Conservation (phyloP, 2,329 filamentous ascomycete species). For the Emmonsia crescens region DNA sequence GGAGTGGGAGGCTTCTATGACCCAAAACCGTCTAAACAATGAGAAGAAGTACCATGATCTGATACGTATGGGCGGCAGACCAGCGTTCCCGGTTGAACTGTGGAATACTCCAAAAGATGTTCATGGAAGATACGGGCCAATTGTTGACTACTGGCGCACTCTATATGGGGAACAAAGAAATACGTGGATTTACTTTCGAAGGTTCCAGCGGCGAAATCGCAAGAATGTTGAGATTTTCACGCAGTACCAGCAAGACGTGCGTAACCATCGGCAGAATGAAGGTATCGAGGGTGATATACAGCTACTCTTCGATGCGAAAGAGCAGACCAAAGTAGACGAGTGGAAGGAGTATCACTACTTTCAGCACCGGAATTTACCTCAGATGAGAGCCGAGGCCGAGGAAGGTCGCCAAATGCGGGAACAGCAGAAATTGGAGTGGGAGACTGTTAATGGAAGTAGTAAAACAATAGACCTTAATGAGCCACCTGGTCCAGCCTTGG, state of each 20-base stretch:
- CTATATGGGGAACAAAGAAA: background rate
- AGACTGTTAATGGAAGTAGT: background rate
- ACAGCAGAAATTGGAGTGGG: background rate
- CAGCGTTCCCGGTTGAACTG: background rate
- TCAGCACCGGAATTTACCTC: constrained; percentile 2
- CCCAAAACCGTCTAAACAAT: background rate
- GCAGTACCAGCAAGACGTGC: background rate
- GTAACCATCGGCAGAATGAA: constrained; percentile 1
- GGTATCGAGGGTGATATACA: constrained; percentile 6
- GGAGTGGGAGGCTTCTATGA: background rate
- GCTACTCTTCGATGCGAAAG: constrained; percentile 4
- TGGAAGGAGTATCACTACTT: constrained; percentile 8
- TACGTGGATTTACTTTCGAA: constrained; percentile 1
- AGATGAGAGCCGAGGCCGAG: background rate
- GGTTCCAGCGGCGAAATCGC: constrained; percentile 3
- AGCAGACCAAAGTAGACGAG: constrained; percentile 7
- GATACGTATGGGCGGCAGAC: background rate
- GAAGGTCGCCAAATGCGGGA: constrained; percentile 2
- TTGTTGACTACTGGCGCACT: background rate
- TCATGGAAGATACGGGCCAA: background rate
- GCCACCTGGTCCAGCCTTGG: background rate
- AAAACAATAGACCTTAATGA: background rate
- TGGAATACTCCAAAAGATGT: background rate
- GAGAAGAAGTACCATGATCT: background rate
- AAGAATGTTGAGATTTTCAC: constrained; percentile 1